Base-by-base conservation (phyloP, 2,329 filamentous ascomycete genomes). In the Venturia pyrina region DNA sequence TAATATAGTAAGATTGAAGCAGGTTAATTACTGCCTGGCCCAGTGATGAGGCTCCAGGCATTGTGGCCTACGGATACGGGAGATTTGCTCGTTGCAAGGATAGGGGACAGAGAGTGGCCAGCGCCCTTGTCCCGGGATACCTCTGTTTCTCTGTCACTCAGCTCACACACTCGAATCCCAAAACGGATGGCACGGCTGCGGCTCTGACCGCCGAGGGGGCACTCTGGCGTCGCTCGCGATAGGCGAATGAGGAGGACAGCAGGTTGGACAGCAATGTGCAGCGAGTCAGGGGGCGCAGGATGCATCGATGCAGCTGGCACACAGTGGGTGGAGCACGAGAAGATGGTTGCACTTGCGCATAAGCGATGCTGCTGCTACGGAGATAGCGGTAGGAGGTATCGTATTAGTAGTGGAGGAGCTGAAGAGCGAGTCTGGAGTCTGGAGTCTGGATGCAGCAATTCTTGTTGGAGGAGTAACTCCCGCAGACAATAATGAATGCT, bases 1-100 rank as follows among this genome's bases (percentile, higher is more conserved):
- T 24, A 59, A 59, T 59, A 59, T 59, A 59, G n/a, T 37, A 59
- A 59, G 53, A 59, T 59, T 59, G 53, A 59, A 59, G 53, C 53
- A 59, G 53, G 11, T 59, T 40, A n/a, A 59, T 59, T 59, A 37
- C 53, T 37, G 32, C 21, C 15, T 59, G 53, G 7, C 28, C 28
- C 32, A 59, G 53, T 8, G 32, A 59, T 59, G 53, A 59, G 28
- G 53, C 53, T 59, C 53, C 32, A 59, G 53, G 32, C 32, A 56
- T 17, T 11, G 13, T 21, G 48, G 48, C 4, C 32, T n/a, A 32
- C 32, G n/a, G 53, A 32, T n/a, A 32, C 32, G n/a, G 53, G 53
- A 59, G 32, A 59, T 59, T 59, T n/a, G 53, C 37, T 59, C 53
- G 53, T 19, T 59, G 53, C 53, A 59, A 34, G 53, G 53, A 59